Base-by-base conservation (phyloP, 2,329 filamentous ascomycete species). In the Byssochlamys sp. region DNA sequence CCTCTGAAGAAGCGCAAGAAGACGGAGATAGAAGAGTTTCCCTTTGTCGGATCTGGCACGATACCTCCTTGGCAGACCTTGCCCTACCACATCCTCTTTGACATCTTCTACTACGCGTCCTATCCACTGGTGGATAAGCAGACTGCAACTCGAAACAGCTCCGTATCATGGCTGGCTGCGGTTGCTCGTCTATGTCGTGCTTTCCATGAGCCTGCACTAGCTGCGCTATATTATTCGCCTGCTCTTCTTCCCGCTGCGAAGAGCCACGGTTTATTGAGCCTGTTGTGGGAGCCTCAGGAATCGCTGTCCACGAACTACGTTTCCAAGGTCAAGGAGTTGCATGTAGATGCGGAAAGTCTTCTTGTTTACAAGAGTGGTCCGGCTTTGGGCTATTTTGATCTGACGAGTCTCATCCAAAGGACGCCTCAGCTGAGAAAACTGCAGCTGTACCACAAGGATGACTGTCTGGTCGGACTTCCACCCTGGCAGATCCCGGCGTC, bases 191-290 rank as follows among this genome's bases (percentile, higher is more conserved):
- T 84, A 14, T 91, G 86, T 63, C 81, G 78, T 54, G 71, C 78
- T 2, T 90, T 91, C 58, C 75, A 82, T 0, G 89, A 91, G 64
- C 87, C 90, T 4, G 88, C 88, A 1, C 72, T 94, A 54, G 84
- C 84, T 4, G 86, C 83, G 1, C 77, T 95, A 4, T 94, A 94
- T 69, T 78, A 81, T 52, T 83, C 78, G 4, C 89, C 89, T 7
- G 84, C 85, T 1, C 75, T 94, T 51, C 78, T 81, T 58, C 78
- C 80, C 1, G 72, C 77, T 35, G 70, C 73, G 33, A 78, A 80
- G 60, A 75, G 76, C 11, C 77, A 78, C 60, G 70, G 74, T 45
- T 69, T 84, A 24, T 66, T 81, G 14, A 67, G 77, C 27, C 73
- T 86, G 35, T 77, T 94, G 7, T 78, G 81, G n/a, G 73, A 76